phyloP scores from a whole-genome alignment of 1,284 basidiomycete genomes.

The Ustilago bromivora region DNA sequence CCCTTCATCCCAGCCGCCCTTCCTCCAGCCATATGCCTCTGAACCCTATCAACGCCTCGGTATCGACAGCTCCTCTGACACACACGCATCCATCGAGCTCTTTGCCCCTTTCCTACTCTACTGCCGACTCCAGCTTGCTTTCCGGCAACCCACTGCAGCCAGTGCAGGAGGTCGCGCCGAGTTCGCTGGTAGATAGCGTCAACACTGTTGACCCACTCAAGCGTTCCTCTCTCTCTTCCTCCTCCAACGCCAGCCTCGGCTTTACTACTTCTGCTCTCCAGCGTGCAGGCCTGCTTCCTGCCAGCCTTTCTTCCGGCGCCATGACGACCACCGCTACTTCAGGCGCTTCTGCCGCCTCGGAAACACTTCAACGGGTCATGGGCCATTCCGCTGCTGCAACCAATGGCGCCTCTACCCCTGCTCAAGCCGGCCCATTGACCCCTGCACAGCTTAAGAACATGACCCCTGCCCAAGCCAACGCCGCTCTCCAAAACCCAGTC shows the following conservation, averaged over 20 bases:
- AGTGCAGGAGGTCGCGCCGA: slow-evolving; percentile 48
- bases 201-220: slow-evolving; percentile 17
- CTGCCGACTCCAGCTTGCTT: slow-evolving; percentile 11
- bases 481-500: slow-evolving; percentile 46
- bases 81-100: slow-evolving; percentile 22
- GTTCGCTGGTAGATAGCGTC: slow-evolving; percentile 24
- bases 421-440: slow-evolving; percentile 39
- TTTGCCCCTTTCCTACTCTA: slow-evolving; percentile 5
- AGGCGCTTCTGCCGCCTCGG: slow-evolving; percentile 41
- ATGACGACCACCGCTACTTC: slow-evolving; percentile 22
- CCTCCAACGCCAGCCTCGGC: slow-evolving; percentile 14
- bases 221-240: slow-evolving; percentile 20
- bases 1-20: neutral
- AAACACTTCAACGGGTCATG: slow-evolving; percentile 46
- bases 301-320: neutral
- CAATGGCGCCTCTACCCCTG: slow-evolving; percentile 29
- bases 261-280: slow-evolving; percentile 44
- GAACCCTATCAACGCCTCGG: slow-evolving; percentile 15
- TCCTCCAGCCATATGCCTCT: slow-evolving; percentile 29
- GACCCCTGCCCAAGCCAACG: slow-evolving; percentile 53
- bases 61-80: slow-evolving; percentile 19
- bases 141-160: slow-evolving; percentile 26
- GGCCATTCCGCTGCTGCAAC: slow-evolving; percentile 32
- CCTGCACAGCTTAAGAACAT: slow-evolving; percentile 51
- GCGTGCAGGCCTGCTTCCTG: slow-evolving; percentile 40